Base-by-base conservation (phyloP, 106 monocot species). In the Vanilla planifolia region DNA sequence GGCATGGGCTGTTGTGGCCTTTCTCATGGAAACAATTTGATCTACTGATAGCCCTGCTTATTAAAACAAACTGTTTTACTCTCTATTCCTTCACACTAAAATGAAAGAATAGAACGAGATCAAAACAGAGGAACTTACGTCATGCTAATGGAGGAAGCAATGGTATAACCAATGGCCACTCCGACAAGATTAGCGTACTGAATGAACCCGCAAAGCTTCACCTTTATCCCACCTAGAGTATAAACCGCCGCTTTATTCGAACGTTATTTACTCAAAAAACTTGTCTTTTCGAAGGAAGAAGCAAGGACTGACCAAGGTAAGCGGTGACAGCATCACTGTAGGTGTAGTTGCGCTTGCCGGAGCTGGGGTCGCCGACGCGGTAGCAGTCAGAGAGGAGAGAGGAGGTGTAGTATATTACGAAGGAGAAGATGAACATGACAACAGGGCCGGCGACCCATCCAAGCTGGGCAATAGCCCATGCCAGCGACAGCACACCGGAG, bases 111-210 rank as follows among this genome's bases (percentile, higher is more conserved):
- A 21, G 47, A 48, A 4, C 14, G n/a, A 48, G 14, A 48, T 48
- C 14, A 48, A 23, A 5, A 52, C 13, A 68, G 0, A 30, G 53
- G 7, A 1, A n/a, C 79, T 73, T 53, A 80, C 85, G 66, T 62
- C 85, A 85, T 85, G 70, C 85, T 85, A 52, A 85, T 85, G 50
- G 85, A 85, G 19, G 85, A 62, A 33, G 85, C 80, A n/a, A 85
- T 85, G 40, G 85, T 85, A 77, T 85, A 85, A 9, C 85, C 85
- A 27, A 85, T 67, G 24, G 80, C 76, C 8, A 85, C 85, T 6
- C 85, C 85, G 13, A 85, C 65, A 4, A 85, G 69, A 52, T 80
- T 80, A 24, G 69, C 44, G 22, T 85, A 85, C 63, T 85, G 85
- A 43, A 80, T 74, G 45, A 46, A 77, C 6, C 85, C 85, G 24